phyloP scores from a whole-genome alignment of 2,329 filamentous ascomycete genomes.

The Cercospora beticola region DNA sequence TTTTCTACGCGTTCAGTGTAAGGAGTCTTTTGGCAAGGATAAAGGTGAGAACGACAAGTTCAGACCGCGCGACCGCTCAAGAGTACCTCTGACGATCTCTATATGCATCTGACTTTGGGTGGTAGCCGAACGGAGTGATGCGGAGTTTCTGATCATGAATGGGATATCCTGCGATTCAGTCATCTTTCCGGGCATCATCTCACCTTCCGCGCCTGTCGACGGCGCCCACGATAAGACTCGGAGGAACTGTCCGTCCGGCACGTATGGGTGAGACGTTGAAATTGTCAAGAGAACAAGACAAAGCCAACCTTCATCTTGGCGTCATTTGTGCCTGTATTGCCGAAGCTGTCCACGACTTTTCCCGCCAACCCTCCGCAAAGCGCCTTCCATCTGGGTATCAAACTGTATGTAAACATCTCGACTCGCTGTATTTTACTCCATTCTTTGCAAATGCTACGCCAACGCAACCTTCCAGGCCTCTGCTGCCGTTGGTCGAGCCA shows the following conservation, averaged over 20 bases:
- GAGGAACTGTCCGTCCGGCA: neutral
- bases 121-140: neutral
- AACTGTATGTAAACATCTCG: neutral
- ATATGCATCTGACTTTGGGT: neutral
- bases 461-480: conserved; percentile 7
- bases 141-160: neutral
- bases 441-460: neutral
- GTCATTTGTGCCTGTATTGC: neutral
- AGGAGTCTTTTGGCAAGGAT: neutral
- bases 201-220: neutral
- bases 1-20: neutral
- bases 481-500: conserved; percentile 9
- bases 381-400: conserved; percentile 1
- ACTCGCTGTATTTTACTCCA: neutral
- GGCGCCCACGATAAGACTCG: neutral
- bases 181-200: neutral
- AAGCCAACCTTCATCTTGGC: neutral
- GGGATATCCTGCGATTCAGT: neutral
- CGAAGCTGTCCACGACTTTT: neutral
- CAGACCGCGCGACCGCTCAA: neutral
- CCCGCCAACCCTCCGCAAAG: neutral
- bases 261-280: neutral
- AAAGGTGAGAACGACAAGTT: neutral
- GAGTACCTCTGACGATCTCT: neutral
- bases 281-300: neutral